Base-by-base conservation (phyloP, 116 monocot species). In the Thalassia testudinum region DNA sequence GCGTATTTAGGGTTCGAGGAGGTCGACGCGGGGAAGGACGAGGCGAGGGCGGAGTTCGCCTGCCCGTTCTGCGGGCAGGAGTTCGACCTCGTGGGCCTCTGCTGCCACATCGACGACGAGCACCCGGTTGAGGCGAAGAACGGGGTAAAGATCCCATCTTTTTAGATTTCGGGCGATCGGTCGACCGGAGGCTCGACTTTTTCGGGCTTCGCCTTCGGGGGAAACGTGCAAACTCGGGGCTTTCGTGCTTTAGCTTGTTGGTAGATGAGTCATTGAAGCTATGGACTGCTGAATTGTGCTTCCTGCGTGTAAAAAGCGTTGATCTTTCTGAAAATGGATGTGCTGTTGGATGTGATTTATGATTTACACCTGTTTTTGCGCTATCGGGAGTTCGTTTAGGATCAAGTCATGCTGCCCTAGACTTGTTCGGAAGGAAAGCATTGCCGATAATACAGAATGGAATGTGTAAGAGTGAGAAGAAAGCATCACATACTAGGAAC, bases 91-190 rank as follows among this genome's bases (percentile, higher is more conserved):
- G 66, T 87, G 24, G 87, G 80, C 16, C 73, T 93, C 24, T 83
- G 93, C 66, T 78, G 75, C 56, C 93, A 93, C 57, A 80, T 93
- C 30, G 87, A 87, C 27, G 87, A 87, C 15, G 93, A 93, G 61
- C 93, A 93, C 64, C 76, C 80, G 0, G 58, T 72, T 5, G 93
- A 87, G 73, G 77, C 78, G 0, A 83, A 74, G 54, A 93, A 77
- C 21, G 83, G 87, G 93, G 93, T 93, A 78, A 45, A 2, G 1
- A 52, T 48, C 8, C 66, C 58, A 21, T 73, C 1, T 43, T 56
- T 10, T 38, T 58, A 25, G 78, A 73, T 61, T 69, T 52, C 51
- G 47, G 45, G 0, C 73, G 78, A 53, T 73, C 78, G 24, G 72
- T 78, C 52, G 72, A 73, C 52, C 45, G 61, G 37, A 69, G 69